Percentiles rank a stretch among this genome's conserved stretches.
Conservation (phyloP, 306 rosid species). For the Senna siamea region DNA sequence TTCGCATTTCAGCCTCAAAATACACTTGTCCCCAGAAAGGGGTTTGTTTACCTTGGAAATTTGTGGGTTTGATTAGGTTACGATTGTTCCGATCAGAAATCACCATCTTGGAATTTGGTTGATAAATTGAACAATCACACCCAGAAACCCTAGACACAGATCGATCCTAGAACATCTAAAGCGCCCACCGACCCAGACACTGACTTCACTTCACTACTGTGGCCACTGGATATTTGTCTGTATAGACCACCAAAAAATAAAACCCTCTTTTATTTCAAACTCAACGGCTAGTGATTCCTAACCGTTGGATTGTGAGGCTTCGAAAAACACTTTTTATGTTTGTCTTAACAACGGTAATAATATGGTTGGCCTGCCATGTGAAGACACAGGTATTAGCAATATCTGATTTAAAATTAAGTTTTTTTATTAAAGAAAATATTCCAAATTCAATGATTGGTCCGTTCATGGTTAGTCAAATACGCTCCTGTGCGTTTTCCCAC, state of each 20-base stretch:
- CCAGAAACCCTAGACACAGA: conserved; percentile 15
- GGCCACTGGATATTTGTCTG: conserved; percentile 49
- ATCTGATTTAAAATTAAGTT: conserved; percentile 47
- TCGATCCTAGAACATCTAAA: conserved; percentile 30
- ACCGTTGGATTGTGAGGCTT: conserved; percentile 72
- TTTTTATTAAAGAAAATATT: not conserved
- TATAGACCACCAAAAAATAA: conserved; percentile 12
- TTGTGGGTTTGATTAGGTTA: conserved; percentile 60
- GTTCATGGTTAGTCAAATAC: not conserved
- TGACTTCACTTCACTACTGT: not conserved
- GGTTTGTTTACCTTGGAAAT: conserved; percentile 51
- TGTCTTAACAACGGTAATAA: conserved; percentile 74
- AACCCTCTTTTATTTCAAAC: conserved; percentile 52
- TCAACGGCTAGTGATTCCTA: conserved; percentile 87
- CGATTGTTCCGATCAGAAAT: conserved; percentile 60
- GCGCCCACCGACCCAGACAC: not conserved
- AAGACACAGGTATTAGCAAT: not conserved
- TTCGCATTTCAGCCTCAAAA: conserved; percentile 22
- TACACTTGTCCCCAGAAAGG: not conserved
- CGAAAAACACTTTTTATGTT: conserved; percentile 31
- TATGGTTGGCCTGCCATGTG: conserved; percentile 49
- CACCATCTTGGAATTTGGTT: conserved; percentile 50
- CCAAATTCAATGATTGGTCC: conserved; percentile 39
- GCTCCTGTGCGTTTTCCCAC: conserved; percentile 1
- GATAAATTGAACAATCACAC: conserved; percentile 40